These are phyloP conservation scores for Xylaria sp. DNA, from an alignment of 2,329 filamentous ascomycete species.

Conservation along the genomic window DNA sequence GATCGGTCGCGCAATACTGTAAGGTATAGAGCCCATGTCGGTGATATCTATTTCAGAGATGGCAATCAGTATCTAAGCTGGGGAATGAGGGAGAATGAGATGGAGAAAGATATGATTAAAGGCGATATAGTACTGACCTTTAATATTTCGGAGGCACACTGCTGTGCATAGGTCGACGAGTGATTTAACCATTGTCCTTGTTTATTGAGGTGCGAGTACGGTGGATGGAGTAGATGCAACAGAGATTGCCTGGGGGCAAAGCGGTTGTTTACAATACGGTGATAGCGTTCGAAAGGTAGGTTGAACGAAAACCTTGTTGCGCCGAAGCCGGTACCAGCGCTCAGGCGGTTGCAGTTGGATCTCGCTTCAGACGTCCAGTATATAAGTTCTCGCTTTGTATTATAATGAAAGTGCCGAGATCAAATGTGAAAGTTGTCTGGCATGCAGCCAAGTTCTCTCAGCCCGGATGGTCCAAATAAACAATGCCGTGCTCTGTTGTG, in stretches of 20 bases:
- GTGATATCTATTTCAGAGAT: conserved; percentile 58
- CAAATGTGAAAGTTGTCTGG: background rate
- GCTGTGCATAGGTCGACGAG: conserved; percentile 62
- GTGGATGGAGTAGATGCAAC: background rate
- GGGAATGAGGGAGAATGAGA: no score
- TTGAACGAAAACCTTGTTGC: background rate
- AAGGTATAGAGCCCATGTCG: conserved; percentile 78
- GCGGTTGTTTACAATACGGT: background rate
- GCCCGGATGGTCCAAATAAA: conserved; percentile 40
- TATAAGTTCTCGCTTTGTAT: background rate
- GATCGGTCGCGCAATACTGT: conserved; percentile 72
- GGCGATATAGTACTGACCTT: conserved; percentile 42
- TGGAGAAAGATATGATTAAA: background rate
- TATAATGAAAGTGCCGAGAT: background rate
- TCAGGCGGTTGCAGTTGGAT: background rate
- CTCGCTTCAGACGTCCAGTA: background rate
- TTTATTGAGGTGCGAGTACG: background rate
- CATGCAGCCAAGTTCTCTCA: conserved; percentile 27
- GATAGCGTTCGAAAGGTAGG: background rate
- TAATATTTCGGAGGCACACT: conserved; percentile 64
- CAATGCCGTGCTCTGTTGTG: conserved; percentile 8
- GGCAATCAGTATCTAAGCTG: conserved; percentile 29
- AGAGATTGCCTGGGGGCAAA: background rate
- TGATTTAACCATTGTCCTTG: conserved; percentile 53
- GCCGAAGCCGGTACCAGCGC: background rate